Evolutionary conservation across 495 filamentous ascomycete species (phyloP).

Genomic region (Xylaria acuta): DNA sequence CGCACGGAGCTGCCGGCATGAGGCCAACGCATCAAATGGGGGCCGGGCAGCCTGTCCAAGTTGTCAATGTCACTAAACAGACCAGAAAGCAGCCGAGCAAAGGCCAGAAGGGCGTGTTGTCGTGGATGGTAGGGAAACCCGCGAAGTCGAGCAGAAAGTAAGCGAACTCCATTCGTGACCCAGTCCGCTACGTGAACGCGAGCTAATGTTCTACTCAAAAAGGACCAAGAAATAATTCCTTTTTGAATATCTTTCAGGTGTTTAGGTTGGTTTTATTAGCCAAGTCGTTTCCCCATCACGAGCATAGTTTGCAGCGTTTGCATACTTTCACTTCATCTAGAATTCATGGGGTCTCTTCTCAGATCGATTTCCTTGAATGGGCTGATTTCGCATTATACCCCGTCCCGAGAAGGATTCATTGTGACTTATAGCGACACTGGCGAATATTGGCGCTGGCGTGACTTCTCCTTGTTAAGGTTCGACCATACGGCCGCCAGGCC

Average conservation of each 20-base stretch:
- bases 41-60: slow-evolving; percentile 5
- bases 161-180: slow-evolving; percentile 1
- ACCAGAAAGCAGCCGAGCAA: slow-evolving; percentile 36
- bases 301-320: slow-evolving; percentile 16
- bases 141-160: slow-evolving; percentile 39
- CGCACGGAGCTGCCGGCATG: neutral
- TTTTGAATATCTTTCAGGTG: neutral
- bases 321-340: slow-evolving; percentile 24
- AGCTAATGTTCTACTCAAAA: slow-evolving; percentile 9
- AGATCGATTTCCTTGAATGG: slow-evolving; percentile 28
- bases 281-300: neutral
- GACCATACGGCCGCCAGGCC: slow-evolving; percentile 2
- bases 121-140: slow-evolving; percentile 46
- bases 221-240: slow-evolving; percentile 15
- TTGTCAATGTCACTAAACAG: slow-evolving; percentile 33
- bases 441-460: slow-evolving; percentile 31
- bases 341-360: slow-evolving; percentile 28
- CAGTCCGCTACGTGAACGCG: neutral
- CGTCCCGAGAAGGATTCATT: slow-evolving; percentile 37
- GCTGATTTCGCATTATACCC: slow-evolving; percentile 45
- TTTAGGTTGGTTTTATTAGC: neutral
- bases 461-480: slow-evolving; percentile 31
- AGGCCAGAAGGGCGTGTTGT: slow-evolving; percentile 38
- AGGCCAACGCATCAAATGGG: slow-evolving; percentile 8
- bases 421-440: slow-evolving; percentile 37